phyloP scores from a whole-genome alignment of 2,329 filamentous ascomycete species.

The Alternaria brassicae region DNA sequence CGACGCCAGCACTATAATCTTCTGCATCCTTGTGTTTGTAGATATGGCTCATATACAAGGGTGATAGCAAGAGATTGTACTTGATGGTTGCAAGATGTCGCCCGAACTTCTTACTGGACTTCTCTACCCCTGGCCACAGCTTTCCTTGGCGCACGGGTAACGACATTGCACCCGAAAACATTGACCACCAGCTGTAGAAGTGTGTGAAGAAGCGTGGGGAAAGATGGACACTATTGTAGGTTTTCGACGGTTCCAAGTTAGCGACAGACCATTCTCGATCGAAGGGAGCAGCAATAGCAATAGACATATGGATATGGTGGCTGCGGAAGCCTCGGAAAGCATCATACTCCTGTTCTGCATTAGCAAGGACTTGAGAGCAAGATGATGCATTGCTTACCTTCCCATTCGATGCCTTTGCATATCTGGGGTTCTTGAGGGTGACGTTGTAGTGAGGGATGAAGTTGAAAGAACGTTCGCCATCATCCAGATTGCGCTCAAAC shows the following conservation, averaged over 20 bases:
- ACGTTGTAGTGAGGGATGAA: constrained; percentile 95
- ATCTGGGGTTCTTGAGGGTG: constrained; percentile 79
- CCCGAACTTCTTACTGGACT: constrained; percentile 98
- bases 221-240: constrained; percentile 95
- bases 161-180: constrained; percentile 94
- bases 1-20: constrained; percentile 77
- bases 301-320: constrained; percentile 93
- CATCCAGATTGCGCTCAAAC: constrained; percentile 82
- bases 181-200: constrained; percentile 97
- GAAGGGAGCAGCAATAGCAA: constrained; percentile 85
- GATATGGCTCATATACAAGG: constrained; percentile 92
- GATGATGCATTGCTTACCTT: constrained; percentile 36
- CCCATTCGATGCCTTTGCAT: constrained; percentile 66
- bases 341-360: constrained; percentile 70
- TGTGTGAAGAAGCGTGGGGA: constrained; percentile 97
- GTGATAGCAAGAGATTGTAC: constrained; percentile 91
- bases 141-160: constrained; percentile 90
- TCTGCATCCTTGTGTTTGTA: constrained; percentile 98
- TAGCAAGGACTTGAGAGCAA: constrained; percentile 10
- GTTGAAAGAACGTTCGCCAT: constrained; percentile 78
- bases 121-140: constrained; percentile 90
- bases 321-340: constrained; percentile 97
- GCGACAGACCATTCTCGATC: constrained; percentile 85
- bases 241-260: constrained; percentile 77
- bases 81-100: constrained; percentile 98